Evolutionary conservation across 2,329 filamentous ascomycete species (phyloP).

Genomic region (Apiospora koreana): DNA sequence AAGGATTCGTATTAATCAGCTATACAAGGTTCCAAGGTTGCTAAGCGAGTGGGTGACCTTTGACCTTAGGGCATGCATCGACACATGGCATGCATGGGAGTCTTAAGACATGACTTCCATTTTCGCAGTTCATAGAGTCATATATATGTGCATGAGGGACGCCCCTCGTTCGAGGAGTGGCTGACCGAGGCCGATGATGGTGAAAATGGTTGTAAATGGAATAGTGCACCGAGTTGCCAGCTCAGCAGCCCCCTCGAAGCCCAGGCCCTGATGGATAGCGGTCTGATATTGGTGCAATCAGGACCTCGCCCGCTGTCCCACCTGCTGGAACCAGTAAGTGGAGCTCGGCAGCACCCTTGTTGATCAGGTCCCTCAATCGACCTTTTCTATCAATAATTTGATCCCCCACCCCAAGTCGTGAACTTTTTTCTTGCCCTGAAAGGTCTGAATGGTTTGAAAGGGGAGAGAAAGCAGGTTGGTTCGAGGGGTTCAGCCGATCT

Average conservation of each 20-base stretch:
- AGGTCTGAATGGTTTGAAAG: no score
- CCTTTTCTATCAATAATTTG: no score
- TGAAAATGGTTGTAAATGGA: neutral
- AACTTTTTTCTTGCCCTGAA: neutral
- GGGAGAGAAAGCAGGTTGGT: neutral
- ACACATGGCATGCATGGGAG: neutral
- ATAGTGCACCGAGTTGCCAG: neutral
- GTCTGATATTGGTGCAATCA: slow-evolving; percentile 1
- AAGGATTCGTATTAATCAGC: neutral
- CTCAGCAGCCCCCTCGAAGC: neutral
- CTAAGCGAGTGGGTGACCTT: no score
- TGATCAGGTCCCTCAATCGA: neutral
- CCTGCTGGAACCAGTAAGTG: neutral
- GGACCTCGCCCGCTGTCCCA: neutral
- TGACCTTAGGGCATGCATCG: neutral
- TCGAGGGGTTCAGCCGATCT: neutral
- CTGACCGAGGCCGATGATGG: neutral
- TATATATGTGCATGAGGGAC: neutral
- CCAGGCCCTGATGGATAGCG: neutral
- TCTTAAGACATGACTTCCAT: neutral
- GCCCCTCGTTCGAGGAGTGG: neutral
- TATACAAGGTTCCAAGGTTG: neutral
- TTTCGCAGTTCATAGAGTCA: neutral
- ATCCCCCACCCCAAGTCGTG: neutral
- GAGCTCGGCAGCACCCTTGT: neutral